Evolutionary conservation across 345 rosid species (phyloP), one percentile per base, ranked within the genome.

Genomic region (Excoecaria cochinchinensis): DNA sequence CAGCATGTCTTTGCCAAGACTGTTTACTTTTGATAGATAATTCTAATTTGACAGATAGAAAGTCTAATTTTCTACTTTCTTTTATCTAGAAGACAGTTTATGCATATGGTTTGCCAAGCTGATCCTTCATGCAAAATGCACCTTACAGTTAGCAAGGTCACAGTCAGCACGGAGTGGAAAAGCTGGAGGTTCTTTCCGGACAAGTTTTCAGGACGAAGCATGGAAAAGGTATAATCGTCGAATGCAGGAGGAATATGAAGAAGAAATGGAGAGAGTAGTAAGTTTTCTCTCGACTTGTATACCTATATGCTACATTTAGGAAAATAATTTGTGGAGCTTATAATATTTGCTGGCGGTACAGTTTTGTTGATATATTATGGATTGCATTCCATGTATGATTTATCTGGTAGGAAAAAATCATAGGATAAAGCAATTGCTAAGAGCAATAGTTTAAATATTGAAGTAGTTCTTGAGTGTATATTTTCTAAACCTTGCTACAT

Each of bases 181-280:
- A 63, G 84, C 73, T 24, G 83, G 90, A 15, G 70, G 84, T 80
- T 91, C 96, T 76, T 95, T 90, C 69, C 85, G 97, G 68, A 80
- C 92, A 74, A 53, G 88, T 76, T 91, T 84, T 79, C 96, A 86
- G 74, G 99, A 92, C 86, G 98, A 93, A 77, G 89, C 96, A 14
- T 87, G 94, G 94, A 93, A 83, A 88, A 93, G 89, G 84, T 87
- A 95, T 74, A 87, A 90, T 72, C 90, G 91, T 68, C 84, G 98
- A 74, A 87, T 92, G 98, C 93, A 89, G 80, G 98, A 95, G 78
- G 98, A 90, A 77, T 95, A 90, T 52, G 99, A 95, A 82, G 97
- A 95, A 77, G 98, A 95, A 84, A 79, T 90, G 87, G 98, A 95
- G 87, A 91, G 99, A 90, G 94, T 95, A 82, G 99, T 95, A 80